phyloP scores from a whole-genome alignment of 148 eudicot genomes.

The Linanthus parryae region DNA sequence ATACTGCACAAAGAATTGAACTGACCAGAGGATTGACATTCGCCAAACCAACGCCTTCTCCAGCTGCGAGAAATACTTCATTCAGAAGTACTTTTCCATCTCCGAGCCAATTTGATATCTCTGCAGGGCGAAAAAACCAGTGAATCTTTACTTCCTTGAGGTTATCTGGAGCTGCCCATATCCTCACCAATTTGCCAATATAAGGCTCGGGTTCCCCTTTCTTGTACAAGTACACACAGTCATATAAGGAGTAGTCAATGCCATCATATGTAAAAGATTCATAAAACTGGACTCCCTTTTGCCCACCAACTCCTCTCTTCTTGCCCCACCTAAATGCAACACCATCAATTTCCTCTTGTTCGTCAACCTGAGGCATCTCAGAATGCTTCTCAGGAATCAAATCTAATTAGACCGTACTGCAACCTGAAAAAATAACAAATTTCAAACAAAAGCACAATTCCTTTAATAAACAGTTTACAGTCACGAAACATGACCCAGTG shows the following conservation, averaged over 20 bases:
- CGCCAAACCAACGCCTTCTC: conserved; percentile 51
- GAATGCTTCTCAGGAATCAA: no score
- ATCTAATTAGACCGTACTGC: no score
- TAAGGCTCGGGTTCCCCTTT: conserved; percentile 41
- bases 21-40: conserved; percentile 58
- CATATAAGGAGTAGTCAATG: conserved; percentile 45
- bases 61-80: conserved; percentile 64
- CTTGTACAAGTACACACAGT: conserved; percentile 52
- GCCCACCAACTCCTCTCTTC: conserved; percentile 45
- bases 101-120: conserved; percentile 35
- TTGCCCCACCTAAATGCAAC: conserved; percentile 60
- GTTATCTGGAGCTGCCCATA: conserved; percentile 40
- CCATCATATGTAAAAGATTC: conserved; percentile 61
- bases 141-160: conserved; percentile 46
- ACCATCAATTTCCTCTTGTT: conserved; percentile 15
- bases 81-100: conserved; percentile 22
- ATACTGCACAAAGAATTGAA: background rate
- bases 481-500: no score
- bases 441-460: no score
- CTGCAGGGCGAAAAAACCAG: conserved; percentile 74
- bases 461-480: no score
- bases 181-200: conserved; percentile 56
- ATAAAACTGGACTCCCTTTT: conserved; percentile 43
- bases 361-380: conserved; percentile 17
- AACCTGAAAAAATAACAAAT: no score